phyloP scores from a whole-genome alignment of 2,329 filamentous ascomycete species.

The Trichoderma koningiopsis region DNA sequence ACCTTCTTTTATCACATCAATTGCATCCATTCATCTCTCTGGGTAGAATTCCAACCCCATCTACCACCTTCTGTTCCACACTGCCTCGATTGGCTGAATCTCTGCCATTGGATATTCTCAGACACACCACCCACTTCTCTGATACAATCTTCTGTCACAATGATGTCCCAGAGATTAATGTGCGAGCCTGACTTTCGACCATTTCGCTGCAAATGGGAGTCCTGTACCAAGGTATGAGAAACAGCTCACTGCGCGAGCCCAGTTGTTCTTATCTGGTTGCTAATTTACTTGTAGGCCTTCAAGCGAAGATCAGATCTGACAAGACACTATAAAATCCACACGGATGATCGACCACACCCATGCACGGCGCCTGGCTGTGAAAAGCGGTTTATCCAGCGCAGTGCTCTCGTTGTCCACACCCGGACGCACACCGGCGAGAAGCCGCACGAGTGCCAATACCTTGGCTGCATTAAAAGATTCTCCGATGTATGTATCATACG shows the following conservation, averaged over 20 bases:
- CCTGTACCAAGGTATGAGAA: conserved; percentile 59
- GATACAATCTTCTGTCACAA: conserved; percentile 33
- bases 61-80: background rate
- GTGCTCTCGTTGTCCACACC: conserved; percentile 70
- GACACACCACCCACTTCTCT: background rate
- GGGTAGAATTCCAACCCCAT: background rate
- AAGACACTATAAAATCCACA: conserved; percentile 71
- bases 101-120: background rate
- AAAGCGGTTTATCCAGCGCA: conserved; percentile 72
- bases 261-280: background rate
- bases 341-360: conserved; percentile 68
- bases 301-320: conserved; percentile 72
- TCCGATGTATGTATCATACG: conserved; percentile 59
- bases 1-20: background rate
- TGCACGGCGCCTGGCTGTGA: conserved; percentile 63
- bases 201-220: conserved; percentile 65
- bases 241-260: background rate
- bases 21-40: background rate
- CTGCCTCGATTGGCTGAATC: background rate
- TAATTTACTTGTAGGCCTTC: conserved; percentile 57
- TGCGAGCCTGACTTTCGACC: conserved; percentile 64
- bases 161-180: conserved; percentile 66
- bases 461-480: conserved; percentile 68
- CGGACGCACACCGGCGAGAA: conserved; percentile 73
- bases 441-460: conserved; percentile 67